Evolutionary conservation across 495 filamentous ascomycete genomes (phyloP).

Genomic region (Podospora anserina): DNA sequence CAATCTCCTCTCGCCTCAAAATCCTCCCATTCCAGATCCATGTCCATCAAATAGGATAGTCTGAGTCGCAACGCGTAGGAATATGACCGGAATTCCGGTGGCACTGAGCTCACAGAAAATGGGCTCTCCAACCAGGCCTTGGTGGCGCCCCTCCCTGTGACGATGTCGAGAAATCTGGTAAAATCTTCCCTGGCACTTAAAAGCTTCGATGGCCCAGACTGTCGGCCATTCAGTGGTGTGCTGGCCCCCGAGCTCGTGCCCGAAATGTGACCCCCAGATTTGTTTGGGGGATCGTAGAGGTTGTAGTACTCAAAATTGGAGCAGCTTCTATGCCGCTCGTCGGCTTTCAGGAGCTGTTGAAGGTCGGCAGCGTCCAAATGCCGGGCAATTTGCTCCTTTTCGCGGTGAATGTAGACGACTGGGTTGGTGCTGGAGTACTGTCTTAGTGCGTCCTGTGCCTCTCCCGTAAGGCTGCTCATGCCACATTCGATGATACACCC

Average conservation of each 20-base stretch:
- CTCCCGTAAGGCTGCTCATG: slow-evolving; percentile 52
- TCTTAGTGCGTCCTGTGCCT: slow-evolving; percentile 57
- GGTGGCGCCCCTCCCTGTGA: slow-evolving; percentile 56
- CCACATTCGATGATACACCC: slow-evolving; percentile 71
- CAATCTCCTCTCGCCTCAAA: slow-evolving; percentile 69
- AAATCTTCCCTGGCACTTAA: slow-evolving; percentile 74
- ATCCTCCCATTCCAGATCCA: slow-evolving; percentile 55
- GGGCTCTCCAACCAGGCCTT: slow-evolving; percentile 63
- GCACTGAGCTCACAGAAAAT: slow-evolving; percentile 67
- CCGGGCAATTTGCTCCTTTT: slow-evolving; percentile 62
- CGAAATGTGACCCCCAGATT: slow-evolving; percentile 2
- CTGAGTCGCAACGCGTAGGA: slow-evolving; percentile 65
- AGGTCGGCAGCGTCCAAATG: slow-evolving; percentile 59
- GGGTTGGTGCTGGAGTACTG: slow-evolving; percentile 63
- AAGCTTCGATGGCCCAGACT: slow-evolving; percentile 53
- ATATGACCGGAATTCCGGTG: slow-evolving; percentile 60
- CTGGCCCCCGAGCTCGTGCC: slow-evolving; percentile 29
- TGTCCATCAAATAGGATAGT: slow-evolving; percentile 56
- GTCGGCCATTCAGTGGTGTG: slow-evolving; percentile 34
- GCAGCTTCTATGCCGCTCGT: slow-evolving; percentile 58
- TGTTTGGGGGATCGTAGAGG: slow-evolving; percentile 47
- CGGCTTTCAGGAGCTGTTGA: slow-evolving; percentile 52
- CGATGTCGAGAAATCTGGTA: slow-evolving; percentile 63
- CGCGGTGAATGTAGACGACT: slow-evolving; percentile 69
- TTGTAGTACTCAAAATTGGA: slow-evolving; percentile 83